Evolutionary conservation across 1,284 basidiomycete species (phyloP).

Genomic region (Wallemia ichthyophaga): DNA sequence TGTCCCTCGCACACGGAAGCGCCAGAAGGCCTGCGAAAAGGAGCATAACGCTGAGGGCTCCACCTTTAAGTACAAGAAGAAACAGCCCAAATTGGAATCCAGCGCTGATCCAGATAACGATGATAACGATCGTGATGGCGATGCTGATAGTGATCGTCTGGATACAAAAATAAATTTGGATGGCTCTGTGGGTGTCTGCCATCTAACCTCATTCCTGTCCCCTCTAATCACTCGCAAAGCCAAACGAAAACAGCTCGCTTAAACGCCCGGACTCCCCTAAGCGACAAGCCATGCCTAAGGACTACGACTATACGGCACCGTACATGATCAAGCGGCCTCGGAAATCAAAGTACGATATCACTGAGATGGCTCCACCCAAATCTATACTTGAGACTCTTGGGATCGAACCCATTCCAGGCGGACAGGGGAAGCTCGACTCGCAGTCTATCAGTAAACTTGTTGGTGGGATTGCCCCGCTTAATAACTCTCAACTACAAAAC

Average conservation of each 20-base stretch:
- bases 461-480: neutral
- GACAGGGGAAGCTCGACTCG: neutral
- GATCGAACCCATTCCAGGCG: neutral
- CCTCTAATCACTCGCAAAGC: neutral
- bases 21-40: slow-evolving; percentile 10
- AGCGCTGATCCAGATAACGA: neutral
- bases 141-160: no score
- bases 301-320: neutral
- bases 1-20: slow-evolving; percentile 12
- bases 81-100: neutral
- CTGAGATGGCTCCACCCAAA: neutral
- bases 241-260: neutral
- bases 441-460: neutral
- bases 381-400: neutral
- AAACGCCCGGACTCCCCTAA: neutral
- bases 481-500: neutral
- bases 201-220: no score
- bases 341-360: neutral
- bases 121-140: neutral
- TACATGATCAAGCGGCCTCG: neutral
- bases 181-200: neutral
- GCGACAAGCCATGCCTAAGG: neutral
- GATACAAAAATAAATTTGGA: no score
- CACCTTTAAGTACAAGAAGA: slow-evolving; percentile 1
- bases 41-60: slow-evolving; percentile 5